Evolutionary conservation across 305 asterid genomes (phyloP), one percentile per base, ranked within the genome.

Genomic region (Petunia hybrid): DNA sequence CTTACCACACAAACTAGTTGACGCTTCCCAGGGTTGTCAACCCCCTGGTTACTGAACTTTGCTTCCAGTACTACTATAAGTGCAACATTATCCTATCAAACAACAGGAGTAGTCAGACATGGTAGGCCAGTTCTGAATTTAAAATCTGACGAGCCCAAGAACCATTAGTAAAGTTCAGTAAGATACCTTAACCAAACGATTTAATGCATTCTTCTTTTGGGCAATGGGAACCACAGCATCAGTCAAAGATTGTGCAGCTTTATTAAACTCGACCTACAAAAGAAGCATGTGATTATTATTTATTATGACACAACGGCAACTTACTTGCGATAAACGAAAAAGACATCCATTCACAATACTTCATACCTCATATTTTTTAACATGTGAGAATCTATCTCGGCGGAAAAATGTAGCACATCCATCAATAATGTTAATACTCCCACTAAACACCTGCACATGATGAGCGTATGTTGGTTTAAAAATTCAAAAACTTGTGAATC

Each of bases 361-460:
- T 51, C 77, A 9, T 64, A 94, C 99, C 99, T 94, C 99, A 77
- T 97, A 97, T 88, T 97, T 94, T 87, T 97, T 93, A 76, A 97
- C 97, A 83, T 90, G 97, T 63, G 98, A 86, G 85, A 97, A 97
- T 89, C 97, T 92, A 84, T 97, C 99, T 80, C 98, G 94, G 35
- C 99, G 98, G 85, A 93, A 97, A 85, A 97, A 97, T 62, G 99
- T 96, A 84, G 99, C 98, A 88, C 98, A 94, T 57, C 98, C 98
- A 86, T 96, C 98, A 83, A 90, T 71, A 59, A 68, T 87, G 81
- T 86, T 87, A 56, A 83, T 85, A 77, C 86, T 89, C 80, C 97
- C 95, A 79, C 80, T 89, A 82, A 87, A 90, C 81, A 90, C 95
- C 98, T 97, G 91, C 82, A 84, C 77, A 82, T 8, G 16, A 42